Percentiles rank a stretch among this genome's conserved stretches.
Conservation (phyloP, 2,329 filamentous ascomycete genomes). For the Cercospora nicotianae region DNA sequence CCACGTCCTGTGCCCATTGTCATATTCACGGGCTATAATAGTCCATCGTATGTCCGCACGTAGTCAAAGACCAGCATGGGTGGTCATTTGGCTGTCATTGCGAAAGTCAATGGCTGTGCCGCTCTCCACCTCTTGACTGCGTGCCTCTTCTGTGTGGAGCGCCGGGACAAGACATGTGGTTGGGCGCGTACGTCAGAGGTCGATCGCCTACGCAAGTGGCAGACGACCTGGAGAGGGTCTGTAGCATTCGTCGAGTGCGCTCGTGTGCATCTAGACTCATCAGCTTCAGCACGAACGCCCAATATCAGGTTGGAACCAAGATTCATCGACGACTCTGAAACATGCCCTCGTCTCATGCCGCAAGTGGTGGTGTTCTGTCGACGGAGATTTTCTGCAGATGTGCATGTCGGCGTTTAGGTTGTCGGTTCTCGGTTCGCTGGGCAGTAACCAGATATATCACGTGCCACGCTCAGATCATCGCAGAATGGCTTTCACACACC, state of each 20-base stretch:
- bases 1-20: neutral
- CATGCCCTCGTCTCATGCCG: neutral
- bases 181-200: slow-evolving; percentile 8
- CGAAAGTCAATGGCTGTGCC: slow-evolving; percentile 16
- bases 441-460: neutral
- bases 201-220: slow-evolving; percentile 24
- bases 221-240: slow-evolving; percentile 26
- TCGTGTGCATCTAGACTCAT: slow-evolving; percentile 20
- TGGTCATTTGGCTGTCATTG: slow-evolving; percentile 12
- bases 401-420: neutral
- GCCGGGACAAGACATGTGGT: neutral
- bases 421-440: neutral
- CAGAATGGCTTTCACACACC: neutral
- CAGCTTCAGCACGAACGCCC: neutral
- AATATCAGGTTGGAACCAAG: neutral
- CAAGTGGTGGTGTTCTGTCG: neutral
- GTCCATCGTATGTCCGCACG: slow-evolving; percentile 6
- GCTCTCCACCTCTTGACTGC: slow-evolving; percentile 6
- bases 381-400: neutral
- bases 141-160: slow-evolving; percentile 4
- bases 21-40: neutral
- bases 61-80: neutral
- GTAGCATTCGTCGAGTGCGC: slow-evolving; percentile 31
- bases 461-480: neutral
- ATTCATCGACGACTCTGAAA: slow-evolving; percentile 4